phyloP scores from a whole-genome alignment of 2,329 filamentous ascomycete species.

The Curvularia spicifera region DNA sequence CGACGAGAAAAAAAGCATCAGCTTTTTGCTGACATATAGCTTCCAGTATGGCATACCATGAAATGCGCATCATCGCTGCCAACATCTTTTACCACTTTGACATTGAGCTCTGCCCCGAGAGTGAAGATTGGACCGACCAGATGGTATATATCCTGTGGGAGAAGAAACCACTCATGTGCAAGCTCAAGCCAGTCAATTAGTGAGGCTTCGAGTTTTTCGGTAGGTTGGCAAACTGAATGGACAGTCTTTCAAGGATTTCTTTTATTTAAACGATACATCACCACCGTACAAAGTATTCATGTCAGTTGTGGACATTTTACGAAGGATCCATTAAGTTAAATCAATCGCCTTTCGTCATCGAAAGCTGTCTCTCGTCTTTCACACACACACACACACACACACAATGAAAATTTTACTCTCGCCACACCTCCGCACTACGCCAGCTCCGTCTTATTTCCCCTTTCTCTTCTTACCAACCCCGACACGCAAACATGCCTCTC shows the following conservation, averaged over 20 bases:
- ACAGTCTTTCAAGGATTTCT: background rate
- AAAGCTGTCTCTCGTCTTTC: no score
- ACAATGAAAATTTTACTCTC: no score
- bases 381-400: no score
- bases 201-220: no score
- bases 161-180: conserved; percentile 45
- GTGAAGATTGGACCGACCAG: conserved; percentile 42
- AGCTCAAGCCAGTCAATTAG: conserved; percentile 27
- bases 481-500: background rate
- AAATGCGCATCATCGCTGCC: conserved; percentile 52
- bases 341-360: no score
- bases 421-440: background rate
- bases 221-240: background rate
- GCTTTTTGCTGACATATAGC: conserved; percentile 9
- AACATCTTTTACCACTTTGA: conserved; percentile 51
- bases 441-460: background rate
- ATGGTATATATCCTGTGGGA: conserved; percentile 48
- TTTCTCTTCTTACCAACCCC: background rate
- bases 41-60: conserved; percentile 47
- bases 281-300: no score
- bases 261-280: no score
- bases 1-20: no score
- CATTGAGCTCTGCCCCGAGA: conserved; percentile 44
- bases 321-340: no score
- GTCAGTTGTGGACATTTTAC: no score